These are phyloP conservation scores for Mallotus nudiflorus DNA, from an alignment of 345 rosid genomes.

Conservation along the genomic window DNA sequence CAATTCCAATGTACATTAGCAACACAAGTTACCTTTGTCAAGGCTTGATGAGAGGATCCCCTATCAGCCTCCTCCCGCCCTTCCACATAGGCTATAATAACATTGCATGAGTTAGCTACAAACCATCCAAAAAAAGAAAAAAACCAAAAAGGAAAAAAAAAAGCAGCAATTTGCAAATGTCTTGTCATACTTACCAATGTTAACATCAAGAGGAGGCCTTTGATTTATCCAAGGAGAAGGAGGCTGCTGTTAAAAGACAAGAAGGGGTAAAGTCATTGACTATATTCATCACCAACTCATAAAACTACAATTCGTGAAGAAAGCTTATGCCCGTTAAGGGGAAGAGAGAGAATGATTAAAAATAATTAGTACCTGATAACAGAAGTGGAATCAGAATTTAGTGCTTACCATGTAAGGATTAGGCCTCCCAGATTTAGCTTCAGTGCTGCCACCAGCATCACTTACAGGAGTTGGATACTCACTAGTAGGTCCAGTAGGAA, in stretches of 20 bases:
- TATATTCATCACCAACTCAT: background rate
- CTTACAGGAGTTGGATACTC: conserved; percentile 83
- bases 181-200: conserved; percentile 70
- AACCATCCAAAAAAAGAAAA: conserved; percentile 13
- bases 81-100: conserved; percentile 79
- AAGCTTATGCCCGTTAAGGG: background rate
- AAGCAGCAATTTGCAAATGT: conserved; percentile 12
- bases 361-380: background rate
- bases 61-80: conserved; percentile 88
- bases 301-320: background rate
- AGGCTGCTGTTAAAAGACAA: conserved; percentile 54
- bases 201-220: conserved; percentile 85
- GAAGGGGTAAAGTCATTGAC: background rate
- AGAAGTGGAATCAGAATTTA: conserved; percentile 3
- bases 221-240: conserved; percentile 89
- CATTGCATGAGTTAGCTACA: conserved; percentile 19
- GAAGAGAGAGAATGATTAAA: background rate
- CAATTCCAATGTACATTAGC: conserved; percentile 10
- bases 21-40: conserved; percentile 65
- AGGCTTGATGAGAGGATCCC: conserved; percentile 67
- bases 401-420: conserved; percentile 74
- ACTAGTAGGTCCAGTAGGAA: conserved; percentile 73
- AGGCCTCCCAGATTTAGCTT: conserved; percentile 71
- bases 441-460: conserved; percentile 58
- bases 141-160: no score